Evolutionary conservation across 2,329 filamentous ascomycete species (phyloP), one percentile per base, ranked within the genome.

Genomic region (Diaporthe capsici): DNA sequence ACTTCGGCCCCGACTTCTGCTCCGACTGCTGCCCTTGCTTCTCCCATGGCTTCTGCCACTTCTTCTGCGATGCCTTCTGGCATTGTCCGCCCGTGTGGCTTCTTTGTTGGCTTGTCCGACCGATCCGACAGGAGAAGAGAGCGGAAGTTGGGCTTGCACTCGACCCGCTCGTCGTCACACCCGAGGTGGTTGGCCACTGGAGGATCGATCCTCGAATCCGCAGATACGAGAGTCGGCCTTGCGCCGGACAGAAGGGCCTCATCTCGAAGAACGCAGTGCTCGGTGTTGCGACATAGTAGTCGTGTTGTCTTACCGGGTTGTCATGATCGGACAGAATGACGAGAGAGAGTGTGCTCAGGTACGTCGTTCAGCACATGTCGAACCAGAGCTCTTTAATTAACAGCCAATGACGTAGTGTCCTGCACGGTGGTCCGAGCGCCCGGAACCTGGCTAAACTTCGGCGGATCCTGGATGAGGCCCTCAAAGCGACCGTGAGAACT

Each of bases 371-470:
- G 71, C 51, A 67, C 72, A 68, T 70, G 53, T 68, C 31, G 37
- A 57, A 47, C 39, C 31, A 60, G 39, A 71, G 47, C 34, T 65
- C 71, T 42, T 22, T 12, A n/a, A 57, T 65, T 37, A 31, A 65
- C n/a, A 73, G 58, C 71, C 58, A 58, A 63, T 75, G 73, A 75
- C 73, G 73, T 75, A 75, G 68, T 57, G 47, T 6, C n/a, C n/a
- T 9, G 22, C 42, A 3, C 5, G 31, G 71, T 73, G 71, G 71
- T 65, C 71, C 49, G 28, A 47, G 71, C 71, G 49, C 9, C 58
- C 49, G 49, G 49, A 55, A 57, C 22, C 37, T 51, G 71, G 73
- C 68, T 75, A 75, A 75, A 58, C 73, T 39, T 72, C 13, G 72
- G 73, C 49, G 55, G 20, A 22, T 77, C 31, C 10, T 31, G 44